Conservation (phyloP, 1,139 yeast genomes). For the Hansenula sp. region DNA sequence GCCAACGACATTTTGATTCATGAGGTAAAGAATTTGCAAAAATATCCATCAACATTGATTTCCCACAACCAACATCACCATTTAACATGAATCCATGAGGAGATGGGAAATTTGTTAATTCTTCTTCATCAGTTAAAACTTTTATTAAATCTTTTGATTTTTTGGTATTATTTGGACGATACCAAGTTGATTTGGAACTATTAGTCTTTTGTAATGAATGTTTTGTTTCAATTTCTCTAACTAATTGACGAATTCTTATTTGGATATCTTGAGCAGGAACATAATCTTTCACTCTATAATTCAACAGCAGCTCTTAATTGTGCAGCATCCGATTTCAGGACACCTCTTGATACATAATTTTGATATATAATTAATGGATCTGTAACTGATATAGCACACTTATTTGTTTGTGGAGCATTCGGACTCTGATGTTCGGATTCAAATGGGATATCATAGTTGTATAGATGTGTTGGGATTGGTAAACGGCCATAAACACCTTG, state of each 20-base stretch:
- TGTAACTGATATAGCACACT: constrained; percentile 39
- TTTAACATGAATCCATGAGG: constrained; percentile 65
- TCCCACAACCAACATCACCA: constrained; percentile 78
- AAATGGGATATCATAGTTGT: constrained; percentile 1
- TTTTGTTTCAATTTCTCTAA: constrained; percentile 40
- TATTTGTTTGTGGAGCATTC: not conserved
- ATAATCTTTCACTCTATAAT: constrained; percentile 55
- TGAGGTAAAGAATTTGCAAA: constrained; percentile 66
- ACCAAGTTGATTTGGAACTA: constrained; percentile 10
- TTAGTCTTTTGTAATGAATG: constrained; percentile 8
- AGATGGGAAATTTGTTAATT: constrained; percentile 46
- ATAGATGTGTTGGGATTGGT: constrained; percentile 1
- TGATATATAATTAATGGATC: constrained; percentile 63
- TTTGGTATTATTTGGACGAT: constrained; percentile 21
- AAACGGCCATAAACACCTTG: constrained; percentile 4
- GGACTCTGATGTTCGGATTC: not conserved
- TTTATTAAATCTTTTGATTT: constrained; percentile 35
- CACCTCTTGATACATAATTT: constrained; percentile 46
- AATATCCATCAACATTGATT: constrained; percentile 69
- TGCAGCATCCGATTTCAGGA: constrained; percentile 47
- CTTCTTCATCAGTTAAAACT: constrained; percentile 62
- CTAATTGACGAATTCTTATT: constrained; percentile 41
- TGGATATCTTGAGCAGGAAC: constrained; percentile 49
- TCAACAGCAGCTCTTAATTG: constrained; percentile 64
- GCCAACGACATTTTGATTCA: constrained; percentile 64